Evolutionary conservation across 208 protist genomes (phyloP).

Genomic region (Phytomonas serpens): DNA sequence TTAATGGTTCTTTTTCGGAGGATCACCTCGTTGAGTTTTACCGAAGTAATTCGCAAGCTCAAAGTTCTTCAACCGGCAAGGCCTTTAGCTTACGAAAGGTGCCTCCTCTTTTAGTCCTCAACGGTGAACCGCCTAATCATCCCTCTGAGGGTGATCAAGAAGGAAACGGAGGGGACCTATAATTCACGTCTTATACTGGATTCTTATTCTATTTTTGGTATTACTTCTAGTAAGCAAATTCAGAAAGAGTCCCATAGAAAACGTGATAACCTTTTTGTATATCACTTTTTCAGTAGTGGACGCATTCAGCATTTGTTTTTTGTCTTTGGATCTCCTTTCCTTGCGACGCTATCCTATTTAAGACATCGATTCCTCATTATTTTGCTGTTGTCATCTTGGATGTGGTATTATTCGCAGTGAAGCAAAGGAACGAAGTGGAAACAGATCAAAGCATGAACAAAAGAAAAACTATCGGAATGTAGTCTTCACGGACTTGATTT

Average conservation of each 20-base stretch:
- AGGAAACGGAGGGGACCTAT: background rate
- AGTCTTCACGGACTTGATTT: background rate
- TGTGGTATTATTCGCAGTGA: background rate
- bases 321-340: constrained; percentile 13
- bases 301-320: constrained; percentile 8
- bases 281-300: background rate
- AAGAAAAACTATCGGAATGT: background rate
- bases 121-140: background rate
- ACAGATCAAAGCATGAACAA: background rate
- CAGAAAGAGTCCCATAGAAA: background rate
- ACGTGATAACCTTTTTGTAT: constrained; percentile 4
- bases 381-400: background rate
- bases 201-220: background rate
- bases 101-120: background rate
- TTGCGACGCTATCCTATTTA: constrained; percentile 2
- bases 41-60: background rate
- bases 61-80: constrained; percentile 3
- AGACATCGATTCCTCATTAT: background rate
- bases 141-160: background rate
- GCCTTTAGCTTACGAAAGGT: constrained; percentile 4
- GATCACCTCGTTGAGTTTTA: constrained; percentile 25
- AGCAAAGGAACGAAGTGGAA: background rate
- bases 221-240: background rate
- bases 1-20: constrained; percentile 24
- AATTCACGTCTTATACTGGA: background rate